A percentile compares a stretch with the other conserved stretches of the same genome.
These are phyloP conservation scores for Galerina marginata DNA, from an alignment of 768 basidiomycete species.

Conservation along the genomic window DNA sequence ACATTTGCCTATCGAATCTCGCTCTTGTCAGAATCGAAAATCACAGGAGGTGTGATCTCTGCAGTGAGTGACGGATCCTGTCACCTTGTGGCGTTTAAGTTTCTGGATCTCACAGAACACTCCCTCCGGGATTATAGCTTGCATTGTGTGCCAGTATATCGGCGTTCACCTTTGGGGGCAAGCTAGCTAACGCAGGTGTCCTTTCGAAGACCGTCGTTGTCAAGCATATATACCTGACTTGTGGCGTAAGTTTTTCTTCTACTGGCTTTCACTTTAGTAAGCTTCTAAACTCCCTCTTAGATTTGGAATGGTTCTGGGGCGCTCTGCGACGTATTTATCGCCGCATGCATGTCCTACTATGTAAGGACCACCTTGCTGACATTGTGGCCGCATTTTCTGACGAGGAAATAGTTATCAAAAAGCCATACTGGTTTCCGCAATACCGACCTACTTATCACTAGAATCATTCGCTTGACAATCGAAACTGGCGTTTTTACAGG, in stretches of 20 bases:
- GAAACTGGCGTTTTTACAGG: slow-evolving; percentile 42
- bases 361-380: slow-evolving; percentile 19
- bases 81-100: slow-evolving; percentile 12
- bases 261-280: not conserved
- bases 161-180: slow-evolving; percentile 28
- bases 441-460: slow-evolving; percentile 31
- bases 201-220: slow-evolving; percentile 24
- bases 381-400: not conserved
- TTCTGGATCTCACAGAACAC: slow-evolving; percentile 9
- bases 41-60: slow-evolving; percentile 24
- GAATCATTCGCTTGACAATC: slow-evolving; percentile 38
- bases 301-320: slow-evolving; percentile 40
- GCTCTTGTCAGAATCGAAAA: slow-evolving; percentile 28
- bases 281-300: slow-evolving; percentile 13
- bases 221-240: slow-evolving; percentile 30
- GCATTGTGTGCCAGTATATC: slow-evolving; percentile 21
- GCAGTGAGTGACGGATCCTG: slow-evolving; percentile 24
- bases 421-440: slow-evolving; percentile 30
- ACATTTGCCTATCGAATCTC: slow-evolving; percentile 36
- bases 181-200: slow-evolving; percentile 18
- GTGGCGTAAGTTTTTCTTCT: slow-evolving; percentile 25
- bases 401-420: slow-evolving; percentile 19
- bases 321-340: slow-evolving; percentile 37
- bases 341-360: slow-evolving; percentile 35
- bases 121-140: slow-evolving; percentile 19